Evolutionary conservation across 306 rosid species (phyloP).

Genomic region (Casuarina cunninghamiana): DNA sequence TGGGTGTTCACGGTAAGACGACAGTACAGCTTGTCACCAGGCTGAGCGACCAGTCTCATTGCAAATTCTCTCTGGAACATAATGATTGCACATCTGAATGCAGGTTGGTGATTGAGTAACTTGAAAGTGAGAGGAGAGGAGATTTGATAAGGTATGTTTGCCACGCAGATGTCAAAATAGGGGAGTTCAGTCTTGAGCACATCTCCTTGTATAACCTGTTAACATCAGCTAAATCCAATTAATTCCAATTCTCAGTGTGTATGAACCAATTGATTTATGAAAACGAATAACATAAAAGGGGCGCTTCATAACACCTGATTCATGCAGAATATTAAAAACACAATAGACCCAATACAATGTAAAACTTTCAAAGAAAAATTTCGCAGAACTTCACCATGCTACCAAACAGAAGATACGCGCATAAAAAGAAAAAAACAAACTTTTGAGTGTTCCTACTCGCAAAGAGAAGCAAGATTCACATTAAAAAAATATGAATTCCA

Average conservation of each 20-base stretch:
- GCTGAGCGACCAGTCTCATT: conserved; percentile 92
- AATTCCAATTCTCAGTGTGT: too few species aligned
- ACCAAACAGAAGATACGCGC: not conserved
- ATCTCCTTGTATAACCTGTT: conserved; percentile 82
- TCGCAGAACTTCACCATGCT: not conserved
- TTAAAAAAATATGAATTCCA: not conserved
- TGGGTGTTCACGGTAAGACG: conserved; percentile 88
- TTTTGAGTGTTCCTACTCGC: not conserved
- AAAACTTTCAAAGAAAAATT: not conserved
- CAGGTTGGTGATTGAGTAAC: conserved; percentile 71
- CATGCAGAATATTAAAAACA: not conserved
- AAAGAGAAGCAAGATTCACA: not conserved
- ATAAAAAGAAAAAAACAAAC: not conserved
- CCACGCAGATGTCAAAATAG: conserved; percentile 86
- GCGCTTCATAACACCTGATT: not conserved
- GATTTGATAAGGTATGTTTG: conserved; percentile 92
- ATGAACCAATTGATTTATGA: too few species aligned
- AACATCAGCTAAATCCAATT: not conserved
- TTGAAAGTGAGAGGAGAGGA: conserved; percentile 98
- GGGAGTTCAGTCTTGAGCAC: conserved; percentile 88
- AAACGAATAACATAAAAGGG: not conserved
- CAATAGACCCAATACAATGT: not conserved
- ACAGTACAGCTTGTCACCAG: conserved; percentile 89
- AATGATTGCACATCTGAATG: conserved; percentile 84
- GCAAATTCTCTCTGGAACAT: conserved; percentile 97